Evolutionary conservation across 2,329 filamentous ascomycete genomes (phyloP).

Genomic region (Diaporthe ilicicola): DNA sequence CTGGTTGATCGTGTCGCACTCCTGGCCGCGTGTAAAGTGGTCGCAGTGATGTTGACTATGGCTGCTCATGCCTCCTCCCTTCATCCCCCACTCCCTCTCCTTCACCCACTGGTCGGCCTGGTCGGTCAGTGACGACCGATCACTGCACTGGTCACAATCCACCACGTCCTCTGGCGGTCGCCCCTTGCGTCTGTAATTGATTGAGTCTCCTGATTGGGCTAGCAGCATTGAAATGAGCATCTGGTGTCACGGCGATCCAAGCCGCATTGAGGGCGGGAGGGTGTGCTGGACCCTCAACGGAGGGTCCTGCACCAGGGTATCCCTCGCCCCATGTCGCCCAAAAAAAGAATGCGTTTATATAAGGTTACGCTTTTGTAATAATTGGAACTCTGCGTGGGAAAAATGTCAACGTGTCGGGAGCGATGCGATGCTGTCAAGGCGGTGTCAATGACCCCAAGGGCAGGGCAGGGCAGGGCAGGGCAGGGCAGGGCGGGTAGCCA

Average conservation of each 20-base stretch:
- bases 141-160: neutral
- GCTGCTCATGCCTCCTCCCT: neutral
- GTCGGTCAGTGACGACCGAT: neutral
- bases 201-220: slow-evolving; percentile 19
- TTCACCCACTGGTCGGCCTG: neutral
- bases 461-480: neutral
- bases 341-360: slow-evolving; percentile 22
- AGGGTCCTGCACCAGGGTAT: slow-evolving; percentile 1
- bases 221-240: slow-evolving; percentile 16
- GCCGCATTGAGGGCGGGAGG: slow-evolving; percentile 16
- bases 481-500: neutral
- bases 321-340: neutral
- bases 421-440: slow-evolving; percentile 15
- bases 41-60: slow-evolving; percentile 15
- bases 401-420: slow-evolving; percentile 9
- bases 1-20: neutral
- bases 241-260: slow-evolving; percentile 25
- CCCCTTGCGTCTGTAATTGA: slow-evolving; percentile 22
- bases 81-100: neutral
- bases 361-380: slow-evolving; percentile 12
- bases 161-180: neutral
- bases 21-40: slow-evolving; percentile 19
- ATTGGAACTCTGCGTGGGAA: neutral
- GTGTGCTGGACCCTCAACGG: slow-evolving; percentile 9
- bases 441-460: neutral